These are phyloP conservation scores for Apium graveolens DNA, from an alignment of 129 eudicot species.

Conservation along the genomic window DNA sequence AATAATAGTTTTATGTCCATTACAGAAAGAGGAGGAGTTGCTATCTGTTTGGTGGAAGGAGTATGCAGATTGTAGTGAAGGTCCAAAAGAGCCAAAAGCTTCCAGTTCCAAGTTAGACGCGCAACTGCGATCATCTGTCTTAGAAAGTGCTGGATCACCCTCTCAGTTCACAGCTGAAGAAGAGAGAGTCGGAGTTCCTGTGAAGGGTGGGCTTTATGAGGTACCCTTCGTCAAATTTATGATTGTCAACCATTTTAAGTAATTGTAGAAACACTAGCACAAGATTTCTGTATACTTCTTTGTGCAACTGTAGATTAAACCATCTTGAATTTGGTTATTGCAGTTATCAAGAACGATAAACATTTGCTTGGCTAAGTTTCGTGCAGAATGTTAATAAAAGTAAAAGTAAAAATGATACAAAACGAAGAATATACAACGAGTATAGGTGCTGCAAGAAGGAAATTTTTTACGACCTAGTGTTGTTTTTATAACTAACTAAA, in stretches of 20 bases:
- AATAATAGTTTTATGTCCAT: conserved; percentile 11
- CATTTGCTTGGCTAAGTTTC: background rate
- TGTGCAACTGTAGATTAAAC: background rate
- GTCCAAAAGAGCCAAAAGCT: conserved; percentile 61
- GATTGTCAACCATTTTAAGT: conserved; percentile 2
- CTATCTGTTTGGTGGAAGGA: conserved; percentile 92
- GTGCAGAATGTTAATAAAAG: background rate
- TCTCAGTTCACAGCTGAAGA: conserved; percentile 43
- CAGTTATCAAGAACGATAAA: background rate
- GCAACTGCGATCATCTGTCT: conserved; percentile 22
- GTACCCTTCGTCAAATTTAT: conserved; percentile 24
- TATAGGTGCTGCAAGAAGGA: background rate
- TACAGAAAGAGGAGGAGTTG: conserved; percentile 82
- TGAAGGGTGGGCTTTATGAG: conserved; percentile 97
- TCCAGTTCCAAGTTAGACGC: conserved; percentile 28
- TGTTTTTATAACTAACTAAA: background rate
- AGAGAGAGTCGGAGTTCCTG: conserved; percentile 97
- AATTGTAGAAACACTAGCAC: background rate
- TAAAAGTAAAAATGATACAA: background rate
- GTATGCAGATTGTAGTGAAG: conserved; percentile 93
- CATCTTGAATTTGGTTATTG: background rate
- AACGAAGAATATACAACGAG: background rate
- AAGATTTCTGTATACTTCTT: background rate
- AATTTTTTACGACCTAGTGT: background rate
- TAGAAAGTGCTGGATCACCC: conserved; percentile 26